phyloP scores from a whole-genome alignment of 495 filamentous ascomycete species.

The Pseudotulostoma volvatum region DNA sequence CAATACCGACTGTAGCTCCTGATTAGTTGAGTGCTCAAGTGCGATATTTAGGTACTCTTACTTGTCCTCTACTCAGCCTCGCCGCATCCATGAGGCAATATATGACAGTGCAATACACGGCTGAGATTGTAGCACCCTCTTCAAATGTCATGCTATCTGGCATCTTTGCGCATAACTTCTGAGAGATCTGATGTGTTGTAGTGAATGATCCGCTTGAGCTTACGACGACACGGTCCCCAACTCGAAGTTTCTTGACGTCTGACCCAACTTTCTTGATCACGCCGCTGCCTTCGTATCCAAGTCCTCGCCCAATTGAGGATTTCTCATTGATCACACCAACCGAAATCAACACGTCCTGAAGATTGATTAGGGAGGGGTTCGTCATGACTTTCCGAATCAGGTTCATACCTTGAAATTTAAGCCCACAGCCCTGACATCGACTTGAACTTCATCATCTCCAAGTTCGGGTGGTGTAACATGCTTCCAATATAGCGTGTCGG shows the following conservation, averaged over 20 bases:
- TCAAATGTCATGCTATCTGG: conserved; percentile 19
- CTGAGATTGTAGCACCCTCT: conserved; percentile 28
- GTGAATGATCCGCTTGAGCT: conserved; percentile 18
- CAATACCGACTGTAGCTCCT: conserved; percentile 10
- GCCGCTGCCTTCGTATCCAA: conserved; percentile 28
- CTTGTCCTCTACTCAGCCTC: background rate
- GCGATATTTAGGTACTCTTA: background rate
- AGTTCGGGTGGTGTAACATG: background rate
- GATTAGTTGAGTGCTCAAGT: no score
- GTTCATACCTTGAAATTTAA: conserved; percentile 19
- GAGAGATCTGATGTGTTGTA: conserved; percentile 7
- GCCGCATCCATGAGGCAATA: conserved; percentile 20
- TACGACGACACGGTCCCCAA: conserved; percentile 28
- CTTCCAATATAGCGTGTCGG: background rate
- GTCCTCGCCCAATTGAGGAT: conserved; percentile 10
- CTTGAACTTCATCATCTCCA: conserved; percentile 12
- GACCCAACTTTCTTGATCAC: conserved; percentile 18
- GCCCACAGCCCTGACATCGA: conserved; percentile 13
- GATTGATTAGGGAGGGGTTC: no score
- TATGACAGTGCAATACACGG: conserved; percentile 23
- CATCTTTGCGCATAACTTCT: conserved; percentile 13
- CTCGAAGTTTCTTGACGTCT: conserved; percentile 10
- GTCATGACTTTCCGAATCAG: no score
- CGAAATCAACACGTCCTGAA: conserved; percentile 18
- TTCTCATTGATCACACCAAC: conserved; percentile 27